Base-by-base conservation (phyloP, 2,329 filamentous ascomycete species). In the Fusarium proliferatum region DNA sequence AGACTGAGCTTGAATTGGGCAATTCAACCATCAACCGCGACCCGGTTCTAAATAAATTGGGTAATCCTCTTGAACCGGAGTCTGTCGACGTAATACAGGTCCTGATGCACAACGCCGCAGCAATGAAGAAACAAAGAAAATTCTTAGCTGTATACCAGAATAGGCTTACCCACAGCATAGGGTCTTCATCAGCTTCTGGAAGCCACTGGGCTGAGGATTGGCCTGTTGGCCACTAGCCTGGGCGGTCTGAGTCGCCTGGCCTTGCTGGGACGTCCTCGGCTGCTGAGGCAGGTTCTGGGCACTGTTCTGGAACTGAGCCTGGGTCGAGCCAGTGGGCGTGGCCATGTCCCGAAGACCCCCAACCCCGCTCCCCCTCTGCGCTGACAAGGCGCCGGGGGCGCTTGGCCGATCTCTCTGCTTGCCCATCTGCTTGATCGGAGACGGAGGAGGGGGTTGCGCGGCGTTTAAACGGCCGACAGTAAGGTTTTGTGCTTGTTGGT, bases 291-390 rank as follows among this genome's bases (percentile, higher is more conserved):
- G 88, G 83, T 97, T 96, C 82, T 94, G 94, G 80, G 93, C 94
- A 86, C 94, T 97, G 88, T 94, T 96, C 86, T 97, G 95, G 88
- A 97, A 98, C 82, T 98, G 96, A 76, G 96, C 96, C 84, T 97
- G 94, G 74, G 94, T 98, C 81, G 94, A 97, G 79, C 93, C 94
- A 81, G 95, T 92, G 77, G 95, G 94, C 74, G 95, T 96, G 80
- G 91, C 90, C 82, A 93, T 90, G 82, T 97, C 94, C 82, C 91
- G 88, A 79, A 91, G 88, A 82, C 89, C 91, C 87, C 90, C 90
- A 85, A 87, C 88, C 86, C 88, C 91, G 88, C 91, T 95, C 84
- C 89, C 90, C 86, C 94, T 91, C 87, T 95, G 93, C 81, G 89
- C 88, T 83, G 89, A 88, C 82, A 92, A 89, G 80, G 89, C 91